These are phyloP conservation scores for Parafenestella ontariensis DNA, from an alignment of 2,329 filamentous ascomycete species.

Conservation along the genomic window DNA sequence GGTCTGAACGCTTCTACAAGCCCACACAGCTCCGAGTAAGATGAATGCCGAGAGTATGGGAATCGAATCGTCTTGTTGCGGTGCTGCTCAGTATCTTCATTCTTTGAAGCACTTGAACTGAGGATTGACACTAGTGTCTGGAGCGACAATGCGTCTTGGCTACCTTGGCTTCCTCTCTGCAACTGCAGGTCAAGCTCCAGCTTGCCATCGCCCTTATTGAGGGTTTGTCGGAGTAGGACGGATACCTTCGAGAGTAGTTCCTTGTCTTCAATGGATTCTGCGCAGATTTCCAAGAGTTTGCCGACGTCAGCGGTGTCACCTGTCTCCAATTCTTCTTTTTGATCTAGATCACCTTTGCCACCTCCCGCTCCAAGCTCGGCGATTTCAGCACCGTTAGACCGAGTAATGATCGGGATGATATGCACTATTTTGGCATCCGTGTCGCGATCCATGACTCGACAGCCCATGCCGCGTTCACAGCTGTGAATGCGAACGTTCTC, in stretches of 20 bases:
- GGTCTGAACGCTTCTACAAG: slow-evolving; percentile 74
- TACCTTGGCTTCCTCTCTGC: slow-evolving; percentile 25
- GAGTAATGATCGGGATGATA: slow-evolving; percentile 79
- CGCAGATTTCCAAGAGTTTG: slow-evolving; percentile 62
- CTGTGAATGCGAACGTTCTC: slow-evolving; percentile 76
- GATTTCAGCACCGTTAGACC: slow-evolving; percentile 68
- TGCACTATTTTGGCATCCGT: slow-evolving; percentile 65
- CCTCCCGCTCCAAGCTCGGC: slow-evolving; percentile 80
- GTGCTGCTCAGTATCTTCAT: not conserved
- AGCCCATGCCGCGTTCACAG: slow-evolving; percentile 77
- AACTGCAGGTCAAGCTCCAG: slow-evolving; percentile 38
- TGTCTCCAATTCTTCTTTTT: slow-evolving; percentile 70
- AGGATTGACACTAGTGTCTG: slow-evolving; percentile 43
- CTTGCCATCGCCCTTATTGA: slow-evolving; percentile 21
- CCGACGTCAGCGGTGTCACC: slow-evolving; percentile 57
- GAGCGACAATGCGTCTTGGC: slow-evolving; percentile 35
- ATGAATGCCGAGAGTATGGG: slow-evolving; percentile 90
- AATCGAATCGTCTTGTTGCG: slow-evolving; percentile 60
- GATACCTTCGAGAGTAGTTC: slow-evolving; percentile 45
- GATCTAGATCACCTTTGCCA: slow-evolving; percentile 76
- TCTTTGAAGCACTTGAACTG: slow-evolving; percentile 18
- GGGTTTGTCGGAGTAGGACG: slow-evolving; percentile 39
- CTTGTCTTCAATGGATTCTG: slow-evolving; percentile 46
- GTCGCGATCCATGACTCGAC: slow-evolving; percentile 58
- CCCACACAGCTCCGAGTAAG: slow-evolving; percentile 77